A percentile compares a stretch with the other conserved stretches of the same genome.
These are phyloP conservation scores for Silybum marianum DNA, from an alignment of 129 eudicot genomes.

Conservation along the genomic window DNA sequence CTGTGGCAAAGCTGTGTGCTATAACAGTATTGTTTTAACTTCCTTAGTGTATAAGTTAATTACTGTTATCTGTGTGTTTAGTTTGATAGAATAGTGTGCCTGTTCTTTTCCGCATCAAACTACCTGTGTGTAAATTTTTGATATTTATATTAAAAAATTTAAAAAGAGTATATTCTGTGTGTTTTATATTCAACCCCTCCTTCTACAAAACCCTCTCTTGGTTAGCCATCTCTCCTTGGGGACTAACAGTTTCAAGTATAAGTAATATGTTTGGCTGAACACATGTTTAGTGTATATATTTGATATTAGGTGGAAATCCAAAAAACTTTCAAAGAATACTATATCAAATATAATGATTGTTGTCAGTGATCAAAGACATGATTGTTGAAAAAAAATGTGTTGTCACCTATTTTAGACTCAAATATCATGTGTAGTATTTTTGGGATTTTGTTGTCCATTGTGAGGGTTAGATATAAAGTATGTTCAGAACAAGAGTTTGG, in stretches of 20 bases:
- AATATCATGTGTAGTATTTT: not conserved
- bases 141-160: too few relatives aligned
- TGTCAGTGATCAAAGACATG: not conserved
- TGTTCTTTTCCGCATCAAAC: too few relatives aligned
- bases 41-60: too few relatives aligned
- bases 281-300: not conserved
- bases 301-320: not conserved
- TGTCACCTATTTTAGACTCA: not conserved
- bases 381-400: not conserved
- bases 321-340: not conserved
- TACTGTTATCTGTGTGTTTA: too few relatives aligned
- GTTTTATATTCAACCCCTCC: too few relatives aligned
- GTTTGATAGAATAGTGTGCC: too few relatives aligned
- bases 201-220: too few relatives aligned
- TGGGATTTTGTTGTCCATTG: not conserved
- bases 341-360: not conserved
- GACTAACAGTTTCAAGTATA: constrained; percentile 3
- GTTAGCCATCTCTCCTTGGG: too few relatives aligned
- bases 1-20: too few relatives aligned
- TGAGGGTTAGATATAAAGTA: not conserved
- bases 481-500: not conserved
- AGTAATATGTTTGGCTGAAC: not conserved
- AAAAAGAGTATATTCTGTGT: too few relatives aligned
- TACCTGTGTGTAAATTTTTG: too few relatives aligned
- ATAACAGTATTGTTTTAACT: too few relatives aligned